phyloP scores from a whole-genome alignment of 805 yeast genomes.

The Hanseniaspora guilliermondii region DNA sequence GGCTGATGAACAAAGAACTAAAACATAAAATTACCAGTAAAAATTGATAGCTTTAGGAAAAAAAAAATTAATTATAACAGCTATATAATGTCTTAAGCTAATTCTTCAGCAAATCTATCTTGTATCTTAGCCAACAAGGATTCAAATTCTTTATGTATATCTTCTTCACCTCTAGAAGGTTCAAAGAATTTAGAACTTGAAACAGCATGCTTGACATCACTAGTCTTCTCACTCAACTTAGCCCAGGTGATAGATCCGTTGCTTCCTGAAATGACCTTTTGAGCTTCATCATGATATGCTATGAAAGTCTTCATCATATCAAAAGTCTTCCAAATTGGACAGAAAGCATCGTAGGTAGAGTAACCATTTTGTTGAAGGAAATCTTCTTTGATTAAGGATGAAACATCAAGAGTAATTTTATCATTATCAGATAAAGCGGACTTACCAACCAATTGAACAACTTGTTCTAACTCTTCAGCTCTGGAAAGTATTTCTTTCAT shows the following conservation, averaged over 20 bases:
- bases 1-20: too few relatives aligned
- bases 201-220: constrained; percentile 85
- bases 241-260: constrained; percentile 62
- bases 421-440: constrained; percentile 94
- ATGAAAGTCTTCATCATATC: constrained; percentile 96
- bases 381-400: constrained; percentile 86
- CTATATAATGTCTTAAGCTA: constrained; percentile 44
- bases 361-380: constrained; percentile 99
- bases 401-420: constrained; percentile 89
- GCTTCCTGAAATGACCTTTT: constrained; percentile 87
- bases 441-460: constrained; percentile 97
- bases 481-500: constrained; percentile 88
- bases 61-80: background rate
- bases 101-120: constrained; percentile 89
- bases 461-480: constrained; percentile 98
- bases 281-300: constrained; percentile 90
- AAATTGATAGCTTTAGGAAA: background rate
- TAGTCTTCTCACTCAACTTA: constrained; percentile 75
- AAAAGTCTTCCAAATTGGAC: constrained; percentile 98
- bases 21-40: background rate
- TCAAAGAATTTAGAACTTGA: constrained; percentile 92
- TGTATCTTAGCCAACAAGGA: constrained; percentile 60
- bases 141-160: constrained; percentile 62
- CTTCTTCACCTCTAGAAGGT: constrained; percentile 82
- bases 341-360: constrained; percentile 94